Evolutionary conservation across 129 eudicot species (phyloP).

Genomic region (Smallanthus sonchifolius): DNA sequence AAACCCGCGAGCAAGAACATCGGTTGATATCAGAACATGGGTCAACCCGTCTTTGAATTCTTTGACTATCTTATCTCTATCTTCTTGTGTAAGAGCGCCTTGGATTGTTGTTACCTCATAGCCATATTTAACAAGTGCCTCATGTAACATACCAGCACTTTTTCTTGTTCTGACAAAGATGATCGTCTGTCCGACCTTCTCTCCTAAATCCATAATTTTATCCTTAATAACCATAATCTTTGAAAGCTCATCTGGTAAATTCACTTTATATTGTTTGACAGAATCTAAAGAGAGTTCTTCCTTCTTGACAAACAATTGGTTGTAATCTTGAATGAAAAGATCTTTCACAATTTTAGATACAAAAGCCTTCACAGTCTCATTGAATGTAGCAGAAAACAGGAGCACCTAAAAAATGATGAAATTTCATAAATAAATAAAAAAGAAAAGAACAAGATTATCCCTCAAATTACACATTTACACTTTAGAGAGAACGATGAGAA

Average conservation of each 20-base stretch:
- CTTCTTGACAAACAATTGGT: constrained; percentile 69
- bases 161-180: constrained; percentile 63
- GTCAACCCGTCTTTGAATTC: constrained; percentile 82
- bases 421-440: no score
- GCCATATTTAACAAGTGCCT: constrained; percentile 48
- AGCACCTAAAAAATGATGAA: constrained; percentile 41
- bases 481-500: no score
- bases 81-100: constrained; percentile 65
- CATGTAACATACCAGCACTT: constrained; percentile 56
- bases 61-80: constrained; percentile 75
- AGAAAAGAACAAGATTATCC: background rate
- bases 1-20: constrained; percentile 89
- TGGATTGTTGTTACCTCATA: constrained; percentile 81
- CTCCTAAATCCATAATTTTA: constrained; percentile 59
- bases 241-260: constrained; percentile 55
- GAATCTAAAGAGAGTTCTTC: constrained; percentile 77
- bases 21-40: constrained; percentile 78
- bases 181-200: constrained; percentile 73
- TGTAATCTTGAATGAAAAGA: constrained; percentile 49
- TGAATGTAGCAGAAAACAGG: constrained; percentile 79
- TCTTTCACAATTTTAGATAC: constrained; percentile 52
- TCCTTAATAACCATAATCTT: constrained; percentile 60
- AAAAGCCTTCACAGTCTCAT: constrained; percentile 55
- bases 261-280: constrained; percentile 66
- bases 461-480: no score